These are phyloP conservation scores for Capronia americana DNA, from an alignment of 2,329 filamentous ascomycete genomes.

Conservation along the genomic window DNA sequence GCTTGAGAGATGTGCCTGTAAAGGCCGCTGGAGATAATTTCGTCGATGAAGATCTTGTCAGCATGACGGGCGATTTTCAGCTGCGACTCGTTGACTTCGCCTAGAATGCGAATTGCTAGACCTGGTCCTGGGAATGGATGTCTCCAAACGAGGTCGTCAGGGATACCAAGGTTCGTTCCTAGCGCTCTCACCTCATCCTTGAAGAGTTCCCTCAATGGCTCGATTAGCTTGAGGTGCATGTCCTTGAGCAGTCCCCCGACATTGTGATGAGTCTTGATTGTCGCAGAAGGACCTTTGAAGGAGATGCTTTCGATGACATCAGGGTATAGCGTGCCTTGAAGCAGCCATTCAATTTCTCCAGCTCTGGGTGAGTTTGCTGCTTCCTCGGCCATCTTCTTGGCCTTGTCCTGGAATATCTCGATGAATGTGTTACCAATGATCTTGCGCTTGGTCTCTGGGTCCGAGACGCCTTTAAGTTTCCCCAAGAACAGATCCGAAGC, in stretches of 20 bases:
- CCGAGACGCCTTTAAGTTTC: slow-evolving; percentile 74
- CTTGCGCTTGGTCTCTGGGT: slow-evolving; percentile 88
- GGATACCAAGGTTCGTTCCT: slow-evolving; percentile 72
- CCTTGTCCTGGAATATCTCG: slow-evolving; percentile 82
- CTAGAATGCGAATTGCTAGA: slow-evolving; percentile 79
- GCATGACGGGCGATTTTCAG: slow-evolving; percentile 71
- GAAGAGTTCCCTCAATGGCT: slow-evolving; percentile 80
- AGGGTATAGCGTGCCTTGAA: slow-evolving; percentile 85
- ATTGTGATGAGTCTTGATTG: slow-evolving; percentile 77
- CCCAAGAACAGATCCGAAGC: slow-evolving; percentile 77
- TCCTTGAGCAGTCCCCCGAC: slow-evolving; percentile 71
- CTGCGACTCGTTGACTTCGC: slow-evolving; percentile 80
- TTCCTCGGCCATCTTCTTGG: slow-evolving; percentile 73
- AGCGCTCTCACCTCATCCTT: slow-evolving; percentile 80
- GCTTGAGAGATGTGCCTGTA: slow-evolving; percentile 70
- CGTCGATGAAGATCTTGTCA: slow-evolving; percentile 55
- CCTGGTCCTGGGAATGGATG: slow-evolving; percentile 79
- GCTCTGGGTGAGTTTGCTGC: slow-evolving; percentile 70
- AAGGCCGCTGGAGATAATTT: slow-evolving; percentile 53
- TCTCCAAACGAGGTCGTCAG: slow-evolving; percentile 76
- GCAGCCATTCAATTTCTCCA: slow-evolving; percentile 83
- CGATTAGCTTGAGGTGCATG: slow-evolving; percentile 66
- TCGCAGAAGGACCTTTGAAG: slow-evolving; percentile 73
- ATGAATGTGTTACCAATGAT: slow-evolving; percentile 85
- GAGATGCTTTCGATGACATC: slow-evolving; percentile 75